Evolutionary conservation across 495 filamentous ascomycete genomes (phyloP), one percentile per base, ranked within the genome.

Genomic region (Xylaria telfairii): DNA sequence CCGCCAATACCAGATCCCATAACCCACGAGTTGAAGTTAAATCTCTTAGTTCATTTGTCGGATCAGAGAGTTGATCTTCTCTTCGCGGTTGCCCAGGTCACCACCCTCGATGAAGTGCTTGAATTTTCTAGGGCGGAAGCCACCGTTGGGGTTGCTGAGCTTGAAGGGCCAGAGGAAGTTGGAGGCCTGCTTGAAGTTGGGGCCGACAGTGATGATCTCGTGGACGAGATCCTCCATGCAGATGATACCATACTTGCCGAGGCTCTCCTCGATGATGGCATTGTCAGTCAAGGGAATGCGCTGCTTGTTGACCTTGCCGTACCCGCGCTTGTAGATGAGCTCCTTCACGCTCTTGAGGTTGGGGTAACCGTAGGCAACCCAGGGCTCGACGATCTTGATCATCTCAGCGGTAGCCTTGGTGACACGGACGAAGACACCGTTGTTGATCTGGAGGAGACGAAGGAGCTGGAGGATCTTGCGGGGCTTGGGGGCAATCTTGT

Each of bases 101-200:
- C 95, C 95, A 84, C 96, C 96, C 90, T 98, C 92, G 75, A 99
- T 92, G 89, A 93, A 99, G 88, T 99, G 96, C 88, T 93, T 94
- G 92, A 98, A 98, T 88, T 98, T 99, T 83, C 96, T 89, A 68
- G 90, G 84, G 81, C 92, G 88, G 92, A 99, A 99, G 64, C 96
- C 95, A 80, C 96, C 96, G 73, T 86, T 99, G 78, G 96, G 96
- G 88, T 94, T 97, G 88, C 89, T 93, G 77, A 99, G 91, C 92
- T 99, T 98, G 91, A 99, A 99, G 78, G 96, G 96, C 96, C 96
- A 99, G 61, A 99, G 87, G 90, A 98, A 98, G 92, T 98, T 99
- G 89, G 93, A 92, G 81, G 93, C 93, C 89, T 98, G 94, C 92
- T 99, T 99, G 92, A 99, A 99, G 89, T 97, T 97, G 87, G 95